Evolutionary conservation across 2,329 filamentous ascomycete species (phyloP), one percentile per base, ranked within the genome.

Genomic region (Sphaerostilbella broomeana): DNA sequence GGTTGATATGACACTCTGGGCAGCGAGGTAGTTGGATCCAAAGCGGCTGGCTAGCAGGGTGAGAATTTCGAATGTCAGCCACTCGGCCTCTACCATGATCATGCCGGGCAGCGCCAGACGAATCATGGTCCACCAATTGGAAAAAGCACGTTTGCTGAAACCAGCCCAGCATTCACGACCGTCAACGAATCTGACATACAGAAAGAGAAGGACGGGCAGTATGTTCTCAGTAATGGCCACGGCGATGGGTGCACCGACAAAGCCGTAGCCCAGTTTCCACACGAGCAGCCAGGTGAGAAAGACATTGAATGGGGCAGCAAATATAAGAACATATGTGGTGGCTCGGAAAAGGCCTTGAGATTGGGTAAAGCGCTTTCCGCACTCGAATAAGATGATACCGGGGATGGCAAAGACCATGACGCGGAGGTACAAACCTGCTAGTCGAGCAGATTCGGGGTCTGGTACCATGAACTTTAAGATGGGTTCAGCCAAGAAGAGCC

Each of bases 51-150:
- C 77, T 7, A 81, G 79, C n/a, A 95, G 70, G 0, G 88, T 95
- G 46, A 95, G 69, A 34, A 95, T 79, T 60, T 97, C 90, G 59
- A 97, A 97, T 6, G 89, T 88, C 9, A 95, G 73, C 65, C 86
- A 94, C 59, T 97, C 90, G 5, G 90, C 88, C 59, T 94, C 81
- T 2, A 97, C 84, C 89, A 95, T 95, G 48, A 95, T 68, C 58
- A 97, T 79, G 2, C 90, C 90, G 0, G 90, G 89, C 10, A 95
- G 67, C 1, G 90, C 87, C 25, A 97, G 80, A 33, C 79, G 78
- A 52, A 97, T 77, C 90, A 94, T 94, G 7, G 60, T 53, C 53
- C 90, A 43, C 86, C 86, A 92, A 55, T 90, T 90, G 35, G 68
- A 66, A 35, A 88, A 69, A 6, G 84, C 84, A 21, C 76, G 74